These are phyloP conservation scores for Straminergon stramineum DNA, from an alignment of 225 moss, liverwort and hornwort genomes.

Conservation along the genomic window DNA sequence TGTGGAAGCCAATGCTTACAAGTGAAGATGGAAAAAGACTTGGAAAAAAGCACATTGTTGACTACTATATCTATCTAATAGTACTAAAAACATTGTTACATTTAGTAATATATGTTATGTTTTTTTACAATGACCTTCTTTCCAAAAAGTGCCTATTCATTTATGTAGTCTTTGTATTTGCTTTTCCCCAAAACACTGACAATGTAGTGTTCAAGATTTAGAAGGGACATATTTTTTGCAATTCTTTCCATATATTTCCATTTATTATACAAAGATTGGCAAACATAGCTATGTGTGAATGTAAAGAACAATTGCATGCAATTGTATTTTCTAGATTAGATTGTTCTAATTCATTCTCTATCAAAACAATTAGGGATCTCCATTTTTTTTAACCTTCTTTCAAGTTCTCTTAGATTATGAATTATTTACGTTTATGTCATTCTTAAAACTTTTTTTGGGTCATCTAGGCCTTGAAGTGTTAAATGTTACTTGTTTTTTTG, in stretches of 20 bases:
- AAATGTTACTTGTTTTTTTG: background rate
- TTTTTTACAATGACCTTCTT: fast-evolving
- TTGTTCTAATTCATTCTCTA: background rate
- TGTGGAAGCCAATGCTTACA: background rate
- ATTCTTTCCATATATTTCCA: background rate
- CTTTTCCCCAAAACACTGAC: fast-evolving
- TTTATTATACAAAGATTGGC: background rate
- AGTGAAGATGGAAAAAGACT: background rate
- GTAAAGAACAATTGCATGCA: background rate
- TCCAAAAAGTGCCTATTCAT: background rate
- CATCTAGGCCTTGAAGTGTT: background rate
- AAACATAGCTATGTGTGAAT: background rate
- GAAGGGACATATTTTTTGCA: background rate
- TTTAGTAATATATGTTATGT: background rate
- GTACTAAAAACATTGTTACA: background rate
- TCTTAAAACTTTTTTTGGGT: background rate
- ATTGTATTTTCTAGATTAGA: background rate
- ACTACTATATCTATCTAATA: background rate
- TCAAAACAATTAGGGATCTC: background rate
- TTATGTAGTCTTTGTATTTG: background rate
- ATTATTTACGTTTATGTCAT: background rate
- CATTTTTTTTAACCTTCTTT: background rate
- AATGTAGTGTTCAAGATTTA: background rate
- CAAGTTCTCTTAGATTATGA: background rate
- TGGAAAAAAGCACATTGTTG: background rate